phyloP scores from a whole-genome alignment of 2,329 filamentous ascomycete species.

The Colletotrichum acutatum region DNA sequence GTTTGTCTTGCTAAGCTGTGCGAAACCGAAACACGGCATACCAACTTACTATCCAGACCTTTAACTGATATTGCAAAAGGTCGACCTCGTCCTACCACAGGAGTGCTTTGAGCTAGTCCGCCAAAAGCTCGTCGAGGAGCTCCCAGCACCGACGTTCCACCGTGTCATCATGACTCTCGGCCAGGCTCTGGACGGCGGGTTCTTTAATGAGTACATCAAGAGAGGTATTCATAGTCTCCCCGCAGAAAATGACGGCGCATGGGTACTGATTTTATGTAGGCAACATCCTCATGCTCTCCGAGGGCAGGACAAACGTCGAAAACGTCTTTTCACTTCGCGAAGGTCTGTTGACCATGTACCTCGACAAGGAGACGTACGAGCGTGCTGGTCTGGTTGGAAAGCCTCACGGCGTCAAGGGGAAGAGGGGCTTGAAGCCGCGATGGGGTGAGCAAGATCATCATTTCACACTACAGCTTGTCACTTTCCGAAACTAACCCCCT shows the following conservation, averaged over 20 bases:
- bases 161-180: constrained; percentile 78
- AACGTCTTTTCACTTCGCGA: constrained; percentile 78
- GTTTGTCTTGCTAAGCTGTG: constrained; percentile 49
- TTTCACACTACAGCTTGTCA: not conserved
- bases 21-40: not conserved
- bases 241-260: no score
- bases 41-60: no score
- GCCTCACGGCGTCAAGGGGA: constrained; percentile 68
- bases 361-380: constrained; percentile 87
- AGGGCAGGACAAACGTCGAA: constrained; percentile 76
- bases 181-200: constrained; percentile 77
- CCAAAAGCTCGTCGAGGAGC: constrained; percentile 57
- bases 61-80: constrained; percentile 46
- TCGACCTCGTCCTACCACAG: constrained; percentile 79
- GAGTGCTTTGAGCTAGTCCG: constrained; percentile 67
- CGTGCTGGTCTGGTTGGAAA: constrained; percentile 82
- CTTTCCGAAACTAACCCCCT: constrained; percentile 40
- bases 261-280: constrained; percentile 59
- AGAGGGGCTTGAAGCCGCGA: constrained; percentile 71
- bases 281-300: constrained; percentile 84
- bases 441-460: constrained; percentile 68
- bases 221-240: constrained; percentile 60
- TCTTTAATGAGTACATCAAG: constrained; percentile 89
- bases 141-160: constrained; percentile 63
- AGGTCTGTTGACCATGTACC: constrained; percentile 78